These are phyloP conservation scores for Yarrowia galli DNA, from an alignment of 1,139 yeast species.

Conservation along the genomic window DNA sequence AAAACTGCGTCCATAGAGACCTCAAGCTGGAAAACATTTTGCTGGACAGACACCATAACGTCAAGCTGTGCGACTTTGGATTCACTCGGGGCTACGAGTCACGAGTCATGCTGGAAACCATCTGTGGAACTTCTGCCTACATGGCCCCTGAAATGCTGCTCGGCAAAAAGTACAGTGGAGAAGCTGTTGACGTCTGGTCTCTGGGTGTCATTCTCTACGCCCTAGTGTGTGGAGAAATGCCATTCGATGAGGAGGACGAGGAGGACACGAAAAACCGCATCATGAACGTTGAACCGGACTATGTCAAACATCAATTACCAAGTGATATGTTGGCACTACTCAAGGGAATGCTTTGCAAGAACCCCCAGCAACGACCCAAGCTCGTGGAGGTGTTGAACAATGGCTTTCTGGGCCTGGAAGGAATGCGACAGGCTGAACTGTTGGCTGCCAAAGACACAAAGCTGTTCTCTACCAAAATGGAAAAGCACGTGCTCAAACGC, in stretches of 20 bases:
- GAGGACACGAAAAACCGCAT: constrained; percentile 66
- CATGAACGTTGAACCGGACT: constrained; percentile 69
- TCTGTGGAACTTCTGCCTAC: constrained; percentile 94
- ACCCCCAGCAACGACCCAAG: constrained; percentile 70
- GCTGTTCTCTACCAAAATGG: constrained; percentile 66
- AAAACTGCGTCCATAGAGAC: constrained; percentile 88
- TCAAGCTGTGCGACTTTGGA: constrained; percentile 90
- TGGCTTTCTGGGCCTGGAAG: constrained; percentile 64
- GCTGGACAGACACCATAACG: constrained; percentile 70
- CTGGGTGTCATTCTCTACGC: constrained; percentile 93
- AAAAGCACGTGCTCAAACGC: constrained; percentile 68
- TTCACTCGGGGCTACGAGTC: constrained; percentile 81
- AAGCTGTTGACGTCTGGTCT: constrained; percentile 88
- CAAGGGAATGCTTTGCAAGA: constrained; percentile 65
- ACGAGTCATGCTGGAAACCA: constrained; percentile 70
- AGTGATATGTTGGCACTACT: constrained; percentile 61
- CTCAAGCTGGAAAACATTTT: constrained; percentile 85
- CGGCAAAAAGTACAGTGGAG: constrained; percentile 77
- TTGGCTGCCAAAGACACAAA: constrained; percentile 52
- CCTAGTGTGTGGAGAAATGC: constrained; percentile 84
- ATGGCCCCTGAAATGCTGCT: constrained; percentile 93
- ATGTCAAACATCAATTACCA: constrained; percentile 55
- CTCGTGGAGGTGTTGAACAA: constrained; percentile 66
- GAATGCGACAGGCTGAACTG: constrained; percentile 54
- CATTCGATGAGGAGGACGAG: constrained; percentile 85